Evolutionary conservation across 345 rosid genomes (phyloP), one percentile per base, ranked within the genome.

Genomic region (Kernera saxatilis): DNA sequence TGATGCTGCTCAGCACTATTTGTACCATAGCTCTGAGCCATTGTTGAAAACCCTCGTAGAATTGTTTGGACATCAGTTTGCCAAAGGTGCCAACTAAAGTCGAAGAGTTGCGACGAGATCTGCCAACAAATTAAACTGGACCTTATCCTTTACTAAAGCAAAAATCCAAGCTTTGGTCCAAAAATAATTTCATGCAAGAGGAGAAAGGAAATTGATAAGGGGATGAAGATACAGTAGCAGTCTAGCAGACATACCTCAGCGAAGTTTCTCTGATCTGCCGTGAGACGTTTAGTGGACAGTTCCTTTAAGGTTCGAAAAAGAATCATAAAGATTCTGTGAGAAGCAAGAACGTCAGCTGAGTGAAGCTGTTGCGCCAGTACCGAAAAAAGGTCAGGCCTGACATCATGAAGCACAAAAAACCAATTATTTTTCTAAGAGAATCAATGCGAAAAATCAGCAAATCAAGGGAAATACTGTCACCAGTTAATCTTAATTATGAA

Each of bases 61-160:
- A 94, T 94, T 30, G 87, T 83, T 78, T 89, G 94, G 72, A 87
- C 85, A 84, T 94, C 97, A 72, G 84, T 89, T 78, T 91, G 91
- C 99, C 99, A 94, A 57, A 94, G 95, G 81, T 76, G 88, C 95
- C 97, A 94, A 82, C 95, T 70, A 74, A 83, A 88, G 72, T 87
- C 87, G 71, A 94, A 89, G 68, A 91, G 79, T 73, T 85, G 96
- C 54, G 92, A 87, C 21, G 98, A 83, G 83, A 94, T 88, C 99
- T 94, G 93, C 90, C 64, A 79, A 76, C 53, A 37, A 71, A 72
- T 23, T 48, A 49, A 35, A 59, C 61, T 52, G 78, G 75, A 69
- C 25, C 76, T 69, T 57, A 70, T 45, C 69, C 56, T 60, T 76
- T 27, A 69, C 67, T 70, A 77, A 67, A 62, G 37, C 27, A 62